These are phyloP conservation scores for Rhynchosporium agropyri DNA, from an alignment of 2,329 filamentous ascomycete species.

Conservation along the genomic window DNA sequence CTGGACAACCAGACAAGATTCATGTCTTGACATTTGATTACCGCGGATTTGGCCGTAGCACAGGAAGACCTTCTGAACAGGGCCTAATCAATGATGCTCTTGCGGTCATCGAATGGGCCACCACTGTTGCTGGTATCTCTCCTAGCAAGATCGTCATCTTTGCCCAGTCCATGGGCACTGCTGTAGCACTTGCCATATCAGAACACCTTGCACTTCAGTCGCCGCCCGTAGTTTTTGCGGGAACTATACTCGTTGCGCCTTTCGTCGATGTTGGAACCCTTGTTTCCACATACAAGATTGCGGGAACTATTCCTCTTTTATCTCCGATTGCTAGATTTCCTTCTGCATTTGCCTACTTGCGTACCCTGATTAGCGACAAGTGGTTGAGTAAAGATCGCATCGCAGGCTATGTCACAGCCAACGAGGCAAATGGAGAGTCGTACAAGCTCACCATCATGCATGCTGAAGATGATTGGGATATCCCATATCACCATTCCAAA, in stretches of 20 bases:
- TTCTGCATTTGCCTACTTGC: slow-evolving; percentile 49
- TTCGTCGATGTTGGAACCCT: slow-evolving; percentile 58
- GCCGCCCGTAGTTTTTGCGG: slow-evolving; percentile 52
- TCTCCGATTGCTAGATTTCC: slow-evolving; percentile 69
- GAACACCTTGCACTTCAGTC: slow-evolving; percentile 49
- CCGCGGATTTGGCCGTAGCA: slow-evolving; percentile 80
- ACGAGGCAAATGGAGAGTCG: slow-evolving; percentile 41
- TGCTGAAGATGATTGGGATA: slow-evolving; percentile 78
- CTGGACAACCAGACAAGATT: slow-evolving; percentile 65
- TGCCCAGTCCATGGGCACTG: slow-evolving; percentile 86
- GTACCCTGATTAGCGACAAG: slow-evolving; percentile 51
- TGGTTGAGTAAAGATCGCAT: slow-evolving; percentile 56
- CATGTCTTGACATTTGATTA: slow-evolving; percentile 88
- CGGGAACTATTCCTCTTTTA: slow-evolving; percentile 71
- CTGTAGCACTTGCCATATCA: slow-evolving; percentile 73
- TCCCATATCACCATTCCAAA: slow-evolving; percentile 71
- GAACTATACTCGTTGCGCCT: slow-evolving; percentile 57
- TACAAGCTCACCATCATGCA: slow-evolving; percentile 72
- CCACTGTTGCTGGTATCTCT: slow-evolving; percentile 64
- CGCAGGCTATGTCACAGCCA: slow-evolving; percentile 47
- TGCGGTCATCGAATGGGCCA: slow-evolving; percentile 70
- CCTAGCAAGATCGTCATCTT: slow-evolving; percentile 76
- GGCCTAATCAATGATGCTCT: slow-evolving; percentile 81
- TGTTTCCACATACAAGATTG: slow-evolving; percentile 59
- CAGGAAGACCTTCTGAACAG: slow-evolving; percentile 72